phyloP scores from a whole-genome alignment of 2,329 filamentous ascomycete genomes.

The Phaeosphaeria sp. region DNA sequence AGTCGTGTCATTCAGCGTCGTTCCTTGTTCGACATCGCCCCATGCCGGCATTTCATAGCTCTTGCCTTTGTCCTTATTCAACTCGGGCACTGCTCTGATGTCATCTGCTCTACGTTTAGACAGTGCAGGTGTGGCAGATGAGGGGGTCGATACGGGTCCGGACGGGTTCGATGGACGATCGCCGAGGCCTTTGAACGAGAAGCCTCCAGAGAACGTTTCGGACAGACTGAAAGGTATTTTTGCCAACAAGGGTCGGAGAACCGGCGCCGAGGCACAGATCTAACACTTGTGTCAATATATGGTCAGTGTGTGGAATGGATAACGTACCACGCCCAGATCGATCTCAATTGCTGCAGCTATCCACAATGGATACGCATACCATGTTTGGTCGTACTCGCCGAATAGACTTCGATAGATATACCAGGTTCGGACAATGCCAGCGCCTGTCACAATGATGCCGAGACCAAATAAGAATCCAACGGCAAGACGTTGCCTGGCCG shows the following conservation, averaged over 20 bases:
- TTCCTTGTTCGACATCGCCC: conserved; percentile 16
- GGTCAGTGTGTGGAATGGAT: background rate
- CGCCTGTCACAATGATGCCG: conserved; percentile 52
- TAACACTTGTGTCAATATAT: background rate
- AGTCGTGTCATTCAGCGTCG: conserved; percentile 1
- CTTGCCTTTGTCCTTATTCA: conserved; percentile 17
- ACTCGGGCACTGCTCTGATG: conserved; percentile 16
- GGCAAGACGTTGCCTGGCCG: conserved; percentile 48
- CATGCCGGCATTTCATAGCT: conserved; percentile 32
- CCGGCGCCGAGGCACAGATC: conserved; percentile 42
- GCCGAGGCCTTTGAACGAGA: conserved; percentile 14
- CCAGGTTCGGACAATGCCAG: conserved; percentile 53
- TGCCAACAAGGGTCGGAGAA: conserved; percentile 35
- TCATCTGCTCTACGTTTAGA: conserved; percentile 22
- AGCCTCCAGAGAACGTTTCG: conserved; percentile 16
- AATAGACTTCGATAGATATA: conserved; percentile 53
- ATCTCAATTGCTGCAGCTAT: conserved; percentile 56
- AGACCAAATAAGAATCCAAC: conserved; percentile 49
- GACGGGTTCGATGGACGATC: conserved; percentile 3
- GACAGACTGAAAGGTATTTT: conserved; percentile 35
- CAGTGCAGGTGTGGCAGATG: conserved; percentile 4
- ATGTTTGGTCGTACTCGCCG: conserved; percentile 52
- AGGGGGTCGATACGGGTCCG: background rate
- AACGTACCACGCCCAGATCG: conserved; percentile 52
- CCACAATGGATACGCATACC: conserved; percentile 55